Percentiles rank a stretch among this genome's conserved stretches.
Evolutionary conservation across 257 asterid genomes (phyloP).

Genomic region (Mentha longifolia): DNA sequence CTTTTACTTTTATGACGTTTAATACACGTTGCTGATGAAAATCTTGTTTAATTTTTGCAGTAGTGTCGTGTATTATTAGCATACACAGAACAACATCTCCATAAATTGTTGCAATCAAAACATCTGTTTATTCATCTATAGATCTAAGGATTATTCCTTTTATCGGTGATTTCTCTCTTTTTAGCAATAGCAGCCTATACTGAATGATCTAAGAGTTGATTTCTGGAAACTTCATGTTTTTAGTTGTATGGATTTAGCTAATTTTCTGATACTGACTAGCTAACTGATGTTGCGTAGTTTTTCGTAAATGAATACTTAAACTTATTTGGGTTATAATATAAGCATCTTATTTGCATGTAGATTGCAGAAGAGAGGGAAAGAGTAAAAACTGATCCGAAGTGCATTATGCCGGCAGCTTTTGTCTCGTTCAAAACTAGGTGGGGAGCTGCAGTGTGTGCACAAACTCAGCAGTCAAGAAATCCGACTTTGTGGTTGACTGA

Average conservation of each 20-base stretch:
- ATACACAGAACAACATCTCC: not conserved
- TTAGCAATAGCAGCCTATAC: not conserved
- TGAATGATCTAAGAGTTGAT: not conserved
- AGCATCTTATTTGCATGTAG: constrained; percentile 46
- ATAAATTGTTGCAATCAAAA: constrained; percentile 2
- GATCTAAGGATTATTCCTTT: constrained; percentile 3
- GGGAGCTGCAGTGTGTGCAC: constrained; percentile 97
- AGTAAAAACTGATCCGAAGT: constrained; percentile 58
- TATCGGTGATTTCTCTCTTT: constrained; percentile 2
- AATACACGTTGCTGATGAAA: not conserved
- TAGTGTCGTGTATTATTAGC: not conserved
- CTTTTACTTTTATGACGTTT: not conserved
- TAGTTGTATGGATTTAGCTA: not conserved
- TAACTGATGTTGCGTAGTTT: constrained; percentile 7
- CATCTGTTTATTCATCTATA: constrained; percentile 9
- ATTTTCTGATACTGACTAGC: constrained; percentile 11
- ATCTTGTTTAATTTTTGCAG: constrained; percentile 21
- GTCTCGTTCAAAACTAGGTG: constrained; percentile 91
- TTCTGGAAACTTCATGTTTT: constrained; percentile 12
- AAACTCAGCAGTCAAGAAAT: constrained; percentile 83
- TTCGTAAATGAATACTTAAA: constrained; percentile 12
- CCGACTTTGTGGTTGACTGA: constrained; percentile 92
- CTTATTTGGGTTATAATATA: constrained; percentile 25
- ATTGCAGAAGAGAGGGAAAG: constrained; percentile 69
- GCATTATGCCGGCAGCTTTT: constrained; percentile 83